These are phyloP conservation scores for Penicillium nucicola DNA, from an alignment of 495 filamentous ascomycete species.

Conservation along the genomic window DNA sequence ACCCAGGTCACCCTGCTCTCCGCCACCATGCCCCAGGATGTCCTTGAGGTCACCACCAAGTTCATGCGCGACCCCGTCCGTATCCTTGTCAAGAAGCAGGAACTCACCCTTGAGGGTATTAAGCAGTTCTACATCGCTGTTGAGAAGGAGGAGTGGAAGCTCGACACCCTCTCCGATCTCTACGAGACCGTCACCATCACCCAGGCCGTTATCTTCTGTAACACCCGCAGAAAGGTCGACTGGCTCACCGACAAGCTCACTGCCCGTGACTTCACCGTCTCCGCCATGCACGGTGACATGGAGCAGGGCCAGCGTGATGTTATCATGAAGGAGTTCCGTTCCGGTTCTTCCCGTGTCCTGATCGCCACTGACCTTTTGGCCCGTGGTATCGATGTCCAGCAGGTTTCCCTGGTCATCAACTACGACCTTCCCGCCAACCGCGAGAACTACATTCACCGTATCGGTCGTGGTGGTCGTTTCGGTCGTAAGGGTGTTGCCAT, in stretches of 20 bases:
- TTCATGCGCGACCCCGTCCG: conserved; percentile 99
- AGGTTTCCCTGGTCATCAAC: conserved; percentile 99
- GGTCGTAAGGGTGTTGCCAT: conserved; percentile 99
- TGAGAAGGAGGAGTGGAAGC: conserved; percentile 99
- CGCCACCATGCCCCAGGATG: conserved; percentile 97
- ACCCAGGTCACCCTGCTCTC: conserved; percentile 98
- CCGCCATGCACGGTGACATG: conserved; percentile 99
- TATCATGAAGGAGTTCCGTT: conserved; percentile 99
- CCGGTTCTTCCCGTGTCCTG: conserved; percentile 93
- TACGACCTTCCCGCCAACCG: conserved; percentile 98
- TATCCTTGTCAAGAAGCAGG: conserved; percentile 98
- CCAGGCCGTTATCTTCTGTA: conserved; percentile 99
- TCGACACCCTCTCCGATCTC: conserved; percentile 96
- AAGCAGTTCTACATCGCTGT: conserved; percentile 99
- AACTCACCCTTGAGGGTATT: conserved; percentile 97
- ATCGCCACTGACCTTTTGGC: conserved; percentile 97
- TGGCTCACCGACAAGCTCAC: conserved; percentile 99
- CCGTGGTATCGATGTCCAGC: conserved; percentile 99
- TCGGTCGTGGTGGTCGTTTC: conserved; percentile 98
- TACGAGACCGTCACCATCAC: conserved; percentile 99
- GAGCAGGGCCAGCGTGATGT: conserved; percentile 93
- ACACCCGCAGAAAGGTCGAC: conserved; percentile 99
- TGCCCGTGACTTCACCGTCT: conserved; percentile 97
- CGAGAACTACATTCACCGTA: conserved; percentile 99
- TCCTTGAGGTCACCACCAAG: conserved; percentile 98